Evolutionary conservation across 2,329 filamentous ascomycete genomes (phyloP), one percentile per base, ranked within the genome.

Genomic region (Penicillium italicum): DNA sequence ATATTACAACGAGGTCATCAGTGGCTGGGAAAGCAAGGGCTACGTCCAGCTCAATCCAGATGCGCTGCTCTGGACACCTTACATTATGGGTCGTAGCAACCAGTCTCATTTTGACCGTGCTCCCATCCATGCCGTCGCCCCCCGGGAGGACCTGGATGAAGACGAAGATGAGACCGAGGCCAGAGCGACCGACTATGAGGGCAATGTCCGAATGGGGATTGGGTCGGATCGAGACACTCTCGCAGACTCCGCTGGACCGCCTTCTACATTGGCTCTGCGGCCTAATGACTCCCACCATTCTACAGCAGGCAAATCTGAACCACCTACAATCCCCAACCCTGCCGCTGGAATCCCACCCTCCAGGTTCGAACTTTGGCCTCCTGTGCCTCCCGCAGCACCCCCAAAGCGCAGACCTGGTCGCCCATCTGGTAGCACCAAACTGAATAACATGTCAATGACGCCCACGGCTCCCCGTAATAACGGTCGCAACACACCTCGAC

Each of bases 31-130:
- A 68, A 82, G 83, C 46, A 97, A 97, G 69, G 86, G 88, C 10
- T 95, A 96, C 63, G 89, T 96, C 22, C 88, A 86, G 65, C 83
- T 99, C 34, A 89, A 94, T 62, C 85, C 89, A 0, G 85, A 88
- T 42, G 86, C 86, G 18, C 80, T 99, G 26, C 88, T 92, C 11
- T 99, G 94, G 94, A 97, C 92, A 14, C 94, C 94, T 0, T 99
- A 96, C 71, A 86, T 97, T 40, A 97, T 97, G 91, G 93, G 94
- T 26, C 85, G 91, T 43, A 88, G 84, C 71, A 92, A 89, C 63
- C 85, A 88, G 34, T 88, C 87, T 4, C 89, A 90, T 66, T 93
- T 94, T 65, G 91, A 96, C 68, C 83, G 91, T 47, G 89, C 87
- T 6, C 90, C 90, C 6, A 78, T 97, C 53, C 92, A 90, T 61